A percentile compares a stretch with the other conserved stretches of the same genome.
Evolutionary conservation across 2,329 filamentous ascomycete genomes (phyloP).

Genomic region (Trichoderma oligosporum): DNA sequence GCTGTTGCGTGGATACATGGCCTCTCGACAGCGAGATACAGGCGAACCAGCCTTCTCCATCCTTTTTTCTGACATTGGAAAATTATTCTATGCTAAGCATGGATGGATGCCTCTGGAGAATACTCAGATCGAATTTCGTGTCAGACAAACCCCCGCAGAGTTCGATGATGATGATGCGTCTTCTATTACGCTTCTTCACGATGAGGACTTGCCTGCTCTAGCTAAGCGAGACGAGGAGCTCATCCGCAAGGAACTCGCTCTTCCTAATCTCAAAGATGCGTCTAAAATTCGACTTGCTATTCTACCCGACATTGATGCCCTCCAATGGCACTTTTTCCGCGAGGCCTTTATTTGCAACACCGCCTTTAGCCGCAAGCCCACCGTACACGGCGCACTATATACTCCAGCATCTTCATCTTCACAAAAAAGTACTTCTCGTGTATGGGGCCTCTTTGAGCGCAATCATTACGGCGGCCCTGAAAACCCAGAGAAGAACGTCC

Average conservation of each 20-base stretch:
- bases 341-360: slow-evolving; percentile 72
- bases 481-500: slow-evolving; percentile 56
- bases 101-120: slow-evolving; percentile 77
- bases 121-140: slow-evolving; percentile 62
- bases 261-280: slow-evolving; percentile 19
- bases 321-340: slow-evolving; percentile 63
- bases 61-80: slow-evolving; percentile 82
- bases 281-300: slow-evolving; percentile 34
- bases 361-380: slow-evolving; percentile 54
- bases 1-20: slow-evolving; percentile 53
- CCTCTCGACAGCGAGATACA: slow-evolving; percentile 25
- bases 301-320: slow-evolving; percentile 31
- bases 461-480: slow-evolving; percentile 58
- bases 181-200: slow-evolving; percentile 47
- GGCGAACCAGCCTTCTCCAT: slow-evolving; percentile 61
- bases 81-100: slow-evolving; percentile 70
- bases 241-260: slow-evolving; percentile 52
- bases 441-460: slow-evolving; percentile 72
- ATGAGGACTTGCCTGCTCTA: slow-evolving; percentile 57
- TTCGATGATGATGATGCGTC: slow-evolving; percentile 27
- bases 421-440: slow-evolving; percentile 49
- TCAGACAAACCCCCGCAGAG: slow-evolving; percentile 26
- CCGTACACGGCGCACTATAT: slow-evolving; percentile 68
- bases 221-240: slow-evolving; percentile 61
- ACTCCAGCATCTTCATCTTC: slow-evolving; percentile 43